These are phyloP conservation scores for Pittosporum tobira DNA, from an alignment of 129 eudicot species.

Conservation along the genomic window DNA sequence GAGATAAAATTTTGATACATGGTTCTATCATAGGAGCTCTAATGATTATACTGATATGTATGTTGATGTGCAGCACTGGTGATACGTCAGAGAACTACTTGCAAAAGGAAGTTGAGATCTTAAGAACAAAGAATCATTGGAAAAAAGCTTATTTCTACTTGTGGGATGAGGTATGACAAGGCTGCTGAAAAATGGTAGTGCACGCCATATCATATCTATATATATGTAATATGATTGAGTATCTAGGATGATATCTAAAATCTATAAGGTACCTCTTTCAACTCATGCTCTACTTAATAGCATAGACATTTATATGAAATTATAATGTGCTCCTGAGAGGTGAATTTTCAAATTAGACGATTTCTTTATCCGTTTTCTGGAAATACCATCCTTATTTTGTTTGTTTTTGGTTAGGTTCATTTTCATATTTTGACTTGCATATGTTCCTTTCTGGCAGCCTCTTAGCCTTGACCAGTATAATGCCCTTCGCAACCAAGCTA, in stretches of 20 bases:
- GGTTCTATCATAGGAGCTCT: background rate
- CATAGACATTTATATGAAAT: too few species aligned
- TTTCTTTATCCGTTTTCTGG: background rate
- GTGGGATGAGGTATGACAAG: conserved; percentile 88
- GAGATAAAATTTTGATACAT: background rate
- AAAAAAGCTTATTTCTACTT: conserved; percentile 91
- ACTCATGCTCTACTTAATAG: too few species aligned
- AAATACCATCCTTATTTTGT: background rate
- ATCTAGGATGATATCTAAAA: background rate
- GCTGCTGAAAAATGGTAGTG: background rate
- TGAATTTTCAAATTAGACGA: background rate
- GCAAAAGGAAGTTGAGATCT: conserved; percentile 80
- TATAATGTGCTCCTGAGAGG: background rate
- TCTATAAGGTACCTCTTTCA: background rate
- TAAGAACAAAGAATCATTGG: conserved; percentile 84
- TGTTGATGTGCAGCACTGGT: conserved; percentile 47
- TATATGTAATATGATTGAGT: background rate
- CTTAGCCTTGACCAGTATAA: conserved; percentile 76
- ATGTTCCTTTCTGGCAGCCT: conserved; percentile 49
- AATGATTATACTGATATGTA: conserved; percentile 11
- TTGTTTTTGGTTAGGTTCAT: conserved; percentile 5
- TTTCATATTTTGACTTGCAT: conserved; percentile 5
- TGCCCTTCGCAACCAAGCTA: conserved; percentile 76
- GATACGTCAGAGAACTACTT: conserved; percentile 62
- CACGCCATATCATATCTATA: background rate